Percentiles rank a stretch among this genome's conserved stretches.
Conservation (phyloP, 2,329 filamentous ascomycete genomes). For the Apiospora rasikravindrae region DNA sequence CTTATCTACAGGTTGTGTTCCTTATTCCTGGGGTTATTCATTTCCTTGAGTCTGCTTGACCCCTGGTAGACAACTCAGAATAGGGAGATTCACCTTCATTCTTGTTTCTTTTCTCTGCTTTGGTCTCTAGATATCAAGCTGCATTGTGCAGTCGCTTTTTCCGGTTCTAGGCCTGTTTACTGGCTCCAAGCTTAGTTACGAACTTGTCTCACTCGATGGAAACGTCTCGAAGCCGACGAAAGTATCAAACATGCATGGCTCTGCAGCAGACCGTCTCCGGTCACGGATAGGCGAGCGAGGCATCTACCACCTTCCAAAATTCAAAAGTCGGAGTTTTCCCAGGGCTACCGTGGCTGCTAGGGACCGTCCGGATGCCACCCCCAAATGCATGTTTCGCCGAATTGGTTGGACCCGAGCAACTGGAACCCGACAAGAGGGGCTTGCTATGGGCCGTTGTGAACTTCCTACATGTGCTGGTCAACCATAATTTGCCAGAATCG, state of each 20-base stretch:
- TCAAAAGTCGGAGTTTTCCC: not conserved
- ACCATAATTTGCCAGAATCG: not conserved
- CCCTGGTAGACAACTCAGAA: too few species aligned
- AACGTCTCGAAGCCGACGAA: too few species aligned
- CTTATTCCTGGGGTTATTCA: too few species aligned
- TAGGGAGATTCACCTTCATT: too few species aligned
- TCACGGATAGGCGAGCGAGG: not conserved
- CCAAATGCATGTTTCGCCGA: not conserved
- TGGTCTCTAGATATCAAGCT: too few species aligned
- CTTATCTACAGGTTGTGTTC: too few species aligned
- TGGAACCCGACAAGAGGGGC: not conserved
- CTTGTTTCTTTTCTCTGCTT: too few species aligned
- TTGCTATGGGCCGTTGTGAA: not conserved
- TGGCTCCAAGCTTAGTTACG: too few species aligned
- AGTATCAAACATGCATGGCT: not conserved
- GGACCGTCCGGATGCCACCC: not conserved
- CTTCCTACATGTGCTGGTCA: not conserved
- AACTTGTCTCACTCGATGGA: too few species aligned
- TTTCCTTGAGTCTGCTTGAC: too few species aligned
- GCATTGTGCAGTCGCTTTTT: too few species aligned
- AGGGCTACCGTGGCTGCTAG: not conserved
- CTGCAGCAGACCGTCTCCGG: not conserved
- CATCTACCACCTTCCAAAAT: not conserved
- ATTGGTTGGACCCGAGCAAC: not conserved
- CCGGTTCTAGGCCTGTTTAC: too few species aligned